A percentile compares a stretch with the other conserved stretches of the same genome.
phyloP scores from a whole-genome alignment of 2,329 filamentous ascomycete genomes.

The Escovopsis sp. region DNA sequence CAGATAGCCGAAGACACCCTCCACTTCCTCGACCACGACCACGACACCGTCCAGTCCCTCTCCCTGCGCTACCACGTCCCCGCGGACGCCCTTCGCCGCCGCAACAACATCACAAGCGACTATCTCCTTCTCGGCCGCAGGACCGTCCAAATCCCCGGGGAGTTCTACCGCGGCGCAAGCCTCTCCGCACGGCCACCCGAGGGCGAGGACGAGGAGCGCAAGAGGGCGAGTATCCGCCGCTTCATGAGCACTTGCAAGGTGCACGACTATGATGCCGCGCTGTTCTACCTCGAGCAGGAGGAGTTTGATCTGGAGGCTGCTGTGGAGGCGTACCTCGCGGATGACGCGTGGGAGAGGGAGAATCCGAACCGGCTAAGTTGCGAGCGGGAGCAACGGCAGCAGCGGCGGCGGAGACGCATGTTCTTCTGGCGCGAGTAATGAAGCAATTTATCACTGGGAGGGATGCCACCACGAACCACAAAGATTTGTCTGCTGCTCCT shows the following conservation, averaged over 20 bases:
- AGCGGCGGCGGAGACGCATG: slow-evolving; percentile 14
- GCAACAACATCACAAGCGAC: slow-evolving; percentile 58
- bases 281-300: slow-evolving; percentile 58
- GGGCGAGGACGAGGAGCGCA: slow-evolving; percentile 56
- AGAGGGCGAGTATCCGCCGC: slow-evolving; percentile 54
- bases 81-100: slow-evolving; percentile 40
- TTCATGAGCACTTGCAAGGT: slow-evolving; percentile 74
- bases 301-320: slow-evolving; percentile 52
- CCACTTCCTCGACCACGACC: slow-evolving; percentile 57
- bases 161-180: slow-evolving; percentile 51
- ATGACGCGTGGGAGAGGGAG: slow-evolving; percentile 60
- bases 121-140: slow-evolving; percentile 53
- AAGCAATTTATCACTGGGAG: slow-evolving; percentile 1
- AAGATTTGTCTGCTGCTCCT: too few relatives aligned
- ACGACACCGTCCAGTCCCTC: slow-evolving; percentile 52
- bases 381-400: slow-evolving; percentile 8
- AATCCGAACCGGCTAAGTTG: slow-evolving; percentile 42
- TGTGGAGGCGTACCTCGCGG: slow-evolving; percentile 47
- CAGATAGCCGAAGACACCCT: slow-evolving; percentile 43
- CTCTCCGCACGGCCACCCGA: slow-evolving; percentile 57
- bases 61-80: slow-evolving; percentile 60
- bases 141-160: slow-evolving; percentile 56
- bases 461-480: too few relatives aligned
- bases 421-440: slow-evolving; percentile 19
- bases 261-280: slow-evolving; percentile 58